Evolutionary conservation across 139 green algal species (phyloP), one percentile per base, ranked within the genome.

Genomic region (Volvox africanus): DNA sequence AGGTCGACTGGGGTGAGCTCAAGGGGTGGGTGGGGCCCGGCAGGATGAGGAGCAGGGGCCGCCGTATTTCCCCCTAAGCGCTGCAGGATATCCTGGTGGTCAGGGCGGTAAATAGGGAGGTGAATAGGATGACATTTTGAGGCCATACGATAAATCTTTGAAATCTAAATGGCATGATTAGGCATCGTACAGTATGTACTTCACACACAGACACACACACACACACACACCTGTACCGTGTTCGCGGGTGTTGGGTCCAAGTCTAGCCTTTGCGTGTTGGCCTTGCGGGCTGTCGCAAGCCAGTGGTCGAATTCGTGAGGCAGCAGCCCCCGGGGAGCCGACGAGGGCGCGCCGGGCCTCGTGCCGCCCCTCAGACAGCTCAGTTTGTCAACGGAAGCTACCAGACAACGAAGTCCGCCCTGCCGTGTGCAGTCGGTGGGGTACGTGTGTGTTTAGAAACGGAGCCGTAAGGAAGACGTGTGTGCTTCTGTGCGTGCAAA

Each of bases 301-400:
- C 86, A 90, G 86, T 90, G 71, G 73, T 90, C 86, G 73, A 90
- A 90, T 69, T 90, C 86, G 44, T 90, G 50, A 32, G 86, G 71
- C 86, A 90, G 86, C 73, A 90, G 86, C 13, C 86, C 86, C n/a
- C 86, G 86, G 14, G 86, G 73, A 1, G 86, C 71, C 2, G 50
- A 44, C 21, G 11, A 2, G 30, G 71, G 2, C 0, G 86, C 71
- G 0, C 86, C 86, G 1, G 86, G 86, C 2, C 30, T 73, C n/a
- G 50, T 83, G 86, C 86, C 86, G 21, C 86, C 86, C 28, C 86
- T 69, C 86, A 90, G 44, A 69, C 86, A 90, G 86, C 86, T 90
- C n/a, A 77, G n/a, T 61, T 90, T 90, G 86, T 90, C 71, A 18
- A 24, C 13, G 1, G 50, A 24, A 32, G 26, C 13, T 32, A 83